Evolutionary conservation across 306 rosid genomes (phyloP).

Genomic region (Fagus crenata): DNA sequence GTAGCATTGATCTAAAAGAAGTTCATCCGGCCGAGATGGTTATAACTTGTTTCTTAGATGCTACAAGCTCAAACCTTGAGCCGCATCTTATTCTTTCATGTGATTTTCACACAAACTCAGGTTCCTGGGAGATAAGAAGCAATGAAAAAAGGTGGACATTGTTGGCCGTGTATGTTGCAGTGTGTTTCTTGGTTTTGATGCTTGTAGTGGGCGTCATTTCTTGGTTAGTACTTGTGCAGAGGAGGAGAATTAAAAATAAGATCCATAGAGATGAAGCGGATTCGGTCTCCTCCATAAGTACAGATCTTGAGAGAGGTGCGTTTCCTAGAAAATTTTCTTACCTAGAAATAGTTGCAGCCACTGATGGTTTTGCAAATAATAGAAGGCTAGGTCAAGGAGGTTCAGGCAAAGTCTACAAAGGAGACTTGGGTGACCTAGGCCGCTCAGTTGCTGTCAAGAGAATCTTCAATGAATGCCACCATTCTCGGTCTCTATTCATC

Average conservation of each 20-base stretch:
- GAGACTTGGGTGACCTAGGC: slow-evolving; percentile 30
- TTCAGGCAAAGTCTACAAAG: slow-evolving; percentile 57
- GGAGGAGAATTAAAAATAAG: neutral
- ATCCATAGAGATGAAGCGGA: neutral
- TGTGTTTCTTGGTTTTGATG: slow-evolving; percentile 13
- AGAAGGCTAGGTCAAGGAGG: slow-evolving; percentile 56
- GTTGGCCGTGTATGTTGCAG: neutral
- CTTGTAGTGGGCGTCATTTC: neutral
- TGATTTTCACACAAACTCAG: slow-evolving; percentile 36
- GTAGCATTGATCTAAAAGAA: slow-evolving; percentile 17
- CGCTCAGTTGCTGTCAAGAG: slow-evolving; percentile 52
- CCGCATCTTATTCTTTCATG: slow-evolving; percentile 33
- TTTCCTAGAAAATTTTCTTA: slow-evolving; percentile 48
- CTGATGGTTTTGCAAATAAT: slow-evolving; percentile 41
- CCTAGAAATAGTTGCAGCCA: slow-evolving; percentile 42
- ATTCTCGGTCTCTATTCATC: slow-evolving; percentile 37
- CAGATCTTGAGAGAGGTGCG: slow-evolving; percentile 41
- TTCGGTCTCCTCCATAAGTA: neutral
- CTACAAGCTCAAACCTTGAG: slow-evolving; percentile 5
- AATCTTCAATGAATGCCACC: slow-evolving; percentile 39
- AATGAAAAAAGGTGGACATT: neutral
- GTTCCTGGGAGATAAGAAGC: too few relatives aligned
- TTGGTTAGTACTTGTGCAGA: slow-evolving; percentile 19
- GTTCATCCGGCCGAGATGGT: slow-evolving; percentile 31
- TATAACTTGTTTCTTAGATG: slow-evolving; percentile 40